Conservation (phyloP, 306 rosid genomes). For the Gynostemma pentaphyllum region DNA sequence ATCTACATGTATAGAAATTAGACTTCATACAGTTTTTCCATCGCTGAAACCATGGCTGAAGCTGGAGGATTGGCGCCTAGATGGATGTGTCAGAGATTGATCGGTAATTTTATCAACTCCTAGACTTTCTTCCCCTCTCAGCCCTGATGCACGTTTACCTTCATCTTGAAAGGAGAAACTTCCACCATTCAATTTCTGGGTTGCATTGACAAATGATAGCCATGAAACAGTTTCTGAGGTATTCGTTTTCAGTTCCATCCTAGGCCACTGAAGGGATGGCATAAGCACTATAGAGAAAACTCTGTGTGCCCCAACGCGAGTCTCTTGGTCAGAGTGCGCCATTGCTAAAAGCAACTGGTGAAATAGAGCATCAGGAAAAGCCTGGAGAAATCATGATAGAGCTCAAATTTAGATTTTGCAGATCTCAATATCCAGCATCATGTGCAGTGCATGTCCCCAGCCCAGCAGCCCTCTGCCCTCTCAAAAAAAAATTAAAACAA, state of each 20-base stretch:
- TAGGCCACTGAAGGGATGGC: constrained; percentile 45
- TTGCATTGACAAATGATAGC: constrained; percentile 16
- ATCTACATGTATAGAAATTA: not conserved
- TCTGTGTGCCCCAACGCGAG: constrained; percentile 73
- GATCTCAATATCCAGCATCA: constrained; percentile 10
- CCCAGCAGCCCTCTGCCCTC: not conserved
- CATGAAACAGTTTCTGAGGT: constrained; percentile 19
- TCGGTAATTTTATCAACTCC: constrained; percentile 20
- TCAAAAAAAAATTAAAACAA: not conserved
- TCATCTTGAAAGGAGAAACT: constrained; percentile 36
- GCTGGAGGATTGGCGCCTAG: constrained; percentile 22
- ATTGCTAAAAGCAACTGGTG: constrained; percentile 82
- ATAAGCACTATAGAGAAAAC: constrained; percentile 66
- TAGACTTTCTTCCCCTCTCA: constrained; percentile 22
- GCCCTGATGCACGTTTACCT: constrained; percentile 20
- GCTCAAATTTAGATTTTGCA: constrained; percentile 15
- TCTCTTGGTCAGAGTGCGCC: constrained; percentile 83
- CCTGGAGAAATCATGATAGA: constrained; percentile 32
- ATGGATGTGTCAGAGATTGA: constrained; percentile 21
- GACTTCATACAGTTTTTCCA: constrained; percentile 47
- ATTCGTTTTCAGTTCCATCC: constrained; percentile 29
- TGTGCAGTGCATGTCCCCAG: not conserved
- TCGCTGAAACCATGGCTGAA: constrained; percentile 31
- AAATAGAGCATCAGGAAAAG: constrained; percentile 88
- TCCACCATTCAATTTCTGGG: constrained; percentile 23